These are phyloP conservation scores for Ganoderma sp. DNA, from an alignment of 1,284 basidiomycete species.

Conservation along the genomic window DNA sequence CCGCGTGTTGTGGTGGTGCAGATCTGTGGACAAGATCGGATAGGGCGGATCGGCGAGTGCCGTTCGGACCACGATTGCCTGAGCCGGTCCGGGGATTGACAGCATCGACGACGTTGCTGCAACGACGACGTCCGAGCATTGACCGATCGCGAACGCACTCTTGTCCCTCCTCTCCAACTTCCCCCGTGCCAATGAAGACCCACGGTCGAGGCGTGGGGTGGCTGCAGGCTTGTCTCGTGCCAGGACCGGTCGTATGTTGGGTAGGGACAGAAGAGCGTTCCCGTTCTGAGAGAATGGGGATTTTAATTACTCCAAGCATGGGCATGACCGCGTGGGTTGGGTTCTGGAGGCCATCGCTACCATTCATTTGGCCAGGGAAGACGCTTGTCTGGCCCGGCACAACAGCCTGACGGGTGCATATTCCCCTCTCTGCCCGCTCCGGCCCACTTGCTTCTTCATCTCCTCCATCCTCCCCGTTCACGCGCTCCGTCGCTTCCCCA, in stretches of 20 bases:
- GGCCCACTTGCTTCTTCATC: neutral
- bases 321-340: constrained; percentile 11
- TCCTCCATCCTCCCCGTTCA: neutral
- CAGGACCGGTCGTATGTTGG: neutral
- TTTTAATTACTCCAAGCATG: constrained; percentile 18
- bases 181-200: too few species aligned
- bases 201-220: too few species aligned
- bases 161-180: too few species aligned
- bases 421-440: constrained; percentile 4
- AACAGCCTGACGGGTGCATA: neutral
- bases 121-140: neutral
- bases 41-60: neutral
- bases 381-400: constrained; percentile 8
- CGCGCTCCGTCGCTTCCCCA: neutral
- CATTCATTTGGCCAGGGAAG: constrained; percentile 16
- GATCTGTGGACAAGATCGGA: neutral
- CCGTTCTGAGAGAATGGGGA: neutral
- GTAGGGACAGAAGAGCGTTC: neutral
- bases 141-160: neutral
- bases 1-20: too few species aligned
- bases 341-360: constrained; percentile 16
- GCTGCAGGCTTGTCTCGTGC: neutral
- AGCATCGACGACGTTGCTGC: neutral
- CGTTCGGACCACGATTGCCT: too few species aligned
- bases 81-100: too few species aligned